Evolutionary conservation across 2,329 filamentous ascomycete genomes (phyloP), one percentile per base, ranked within the genome.

Genomic region (Plectosphaerella plurivora): DNA sequence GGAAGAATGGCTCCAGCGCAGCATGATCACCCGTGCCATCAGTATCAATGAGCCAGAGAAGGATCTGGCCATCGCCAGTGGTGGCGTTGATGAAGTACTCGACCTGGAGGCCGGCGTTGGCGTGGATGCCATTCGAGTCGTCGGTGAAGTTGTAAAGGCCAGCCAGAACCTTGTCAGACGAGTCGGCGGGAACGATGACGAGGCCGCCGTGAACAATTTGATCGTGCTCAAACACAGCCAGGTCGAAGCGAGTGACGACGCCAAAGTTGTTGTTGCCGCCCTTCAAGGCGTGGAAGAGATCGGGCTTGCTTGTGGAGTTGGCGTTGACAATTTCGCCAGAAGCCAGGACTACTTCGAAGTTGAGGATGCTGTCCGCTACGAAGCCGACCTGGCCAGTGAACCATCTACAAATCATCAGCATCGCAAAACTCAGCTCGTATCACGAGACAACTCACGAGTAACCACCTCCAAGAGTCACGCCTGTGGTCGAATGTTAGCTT

Each of bases 101-200:
- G 14, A 60, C 37, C 33, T 58, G 58, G 11, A 64, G 57, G 24
- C 50, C 55, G n/a, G 16, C 49, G 39, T 64, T 56, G 25, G 46
- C 49, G 45, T 55, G 50, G 15, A 50, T 22, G 41, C 49, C 52
- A 16, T 10, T 45, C 15, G 50, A 46, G 24, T 53, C 54, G 42
- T 56, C 44, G 20, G 52, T 54, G 35, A 47, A 45, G 11, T 46
- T 28, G 12, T 54, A 28, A 4, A 54, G 48, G 12, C 45, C 48
- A 22, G 36, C 25, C 44, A 54, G 45, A 2, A 54, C 54, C 14
- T 53, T 22, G 22, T 53, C 55, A 25, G 24, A 50, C 14, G 33
- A 22, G 35, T 46, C 49, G 15, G 54, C 53, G 28, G 62, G 60
- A 44, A 70, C 71, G 47, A 72, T 72, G 54, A 73, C 75, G 53